A percentile compares a stretch with the other conserved stretches of the same genome.
Evolutionary conservation across 441 rosid genomes (phyloP).

Genomic region (Bruguiera hainesii): DNA sequence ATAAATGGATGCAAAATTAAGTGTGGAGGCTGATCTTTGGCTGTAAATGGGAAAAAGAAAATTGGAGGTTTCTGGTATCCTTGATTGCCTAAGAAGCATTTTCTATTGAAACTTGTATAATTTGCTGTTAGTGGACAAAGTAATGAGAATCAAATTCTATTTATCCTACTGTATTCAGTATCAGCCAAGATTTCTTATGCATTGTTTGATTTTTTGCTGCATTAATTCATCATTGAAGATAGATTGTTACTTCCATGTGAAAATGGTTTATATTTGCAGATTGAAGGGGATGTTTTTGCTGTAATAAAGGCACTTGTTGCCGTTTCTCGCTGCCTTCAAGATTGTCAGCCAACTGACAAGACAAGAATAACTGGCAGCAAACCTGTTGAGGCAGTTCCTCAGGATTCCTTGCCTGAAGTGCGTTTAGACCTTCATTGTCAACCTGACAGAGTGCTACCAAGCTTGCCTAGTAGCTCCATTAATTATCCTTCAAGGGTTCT

Average conservation of each 20-base stretch:
- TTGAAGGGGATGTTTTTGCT: constrained; percentile 66
- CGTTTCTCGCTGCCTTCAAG: constrained; percentile 81
- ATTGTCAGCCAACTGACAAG: constrained; percentile 55
- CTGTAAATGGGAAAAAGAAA: too few relatives aligned
- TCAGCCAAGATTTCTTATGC: neutral
- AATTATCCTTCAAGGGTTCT: constrained; percentile 42
- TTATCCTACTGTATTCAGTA: neutral
- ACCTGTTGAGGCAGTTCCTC: constrained; percentile 36
- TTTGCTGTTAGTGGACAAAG: too few relatives aligned
- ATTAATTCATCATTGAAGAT: neutral
- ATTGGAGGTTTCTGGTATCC: too few relatives aligned
- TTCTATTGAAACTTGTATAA: too few relatives aligned
- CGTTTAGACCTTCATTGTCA: constrained; percentile 41
- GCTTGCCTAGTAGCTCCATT: constrained; percentile 37
- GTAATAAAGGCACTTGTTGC: constrained; percentile 78
- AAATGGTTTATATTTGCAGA: constrained; percentile 42
- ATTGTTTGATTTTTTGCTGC: neutral
- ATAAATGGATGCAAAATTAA: neutral
- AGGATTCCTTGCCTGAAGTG: constrained; percentile 37
- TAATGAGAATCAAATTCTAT: too few relatives aligned
- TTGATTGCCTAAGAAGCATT: too few relatives aligned
- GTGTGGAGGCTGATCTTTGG: neutral
- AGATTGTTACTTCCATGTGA: constrained; percentile 6
- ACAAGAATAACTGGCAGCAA: constrained; percentile 41
- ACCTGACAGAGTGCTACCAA: constrained; percentile 29